Base-by-base conservation (phyloP, 129 eudicot species). In the Chrysanthemum seticuspe region DNA sequence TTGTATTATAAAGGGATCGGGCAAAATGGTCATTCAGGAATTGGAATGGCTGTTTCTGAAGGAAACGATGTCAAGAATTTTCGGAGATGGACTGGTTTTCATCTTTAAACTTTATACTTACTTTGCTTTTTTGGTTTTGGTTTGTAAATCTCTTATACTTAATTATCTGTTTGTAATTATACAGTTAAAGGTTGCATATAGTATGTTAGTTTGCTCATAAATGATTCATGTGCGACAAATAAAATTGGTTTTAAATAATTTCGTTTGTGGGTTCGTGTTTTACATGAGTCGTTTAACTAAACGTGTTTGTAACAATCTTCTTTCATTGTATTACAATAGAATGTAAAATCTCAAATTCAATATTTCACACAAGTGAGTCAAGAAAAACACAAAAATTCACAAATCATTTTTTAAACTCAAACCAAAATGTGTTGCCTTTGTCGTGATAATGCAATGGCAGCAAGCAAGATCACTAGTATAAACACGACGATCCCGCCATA, bases 1-100 rank as follows among this genome's bases (percentile, higher is more conserved):
- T 62, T 93, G 88, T 89, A 89, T 67, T 93, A 89, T 67, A 82
- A 79, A 77, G 98, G 98, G 58, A n/a, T 87, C 48, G 96, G 90
- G 18, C 53, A 72, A 62, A 79, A 44, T 44, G 90, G 95, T 10
- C 83, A 68, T 19, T 75, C 74, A 0, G 95, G 98, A 57, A 89
- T 93, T 40, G 98, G 98, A 61, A 65, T 93, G 95, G 96, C 98
- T 1, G 81, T 87, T 12, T 89, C 95, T 4, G 62, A 81, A 68
- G 98, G 92, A 10, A 82, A 75, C 29, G 87, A 89, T 13, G 59
- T 83, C 16, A 65, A 58, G 21, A 81, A 73, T 60, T 93, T 93
- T 49, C 70, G 77, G 34, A 84, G 92, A 75, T 87, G 87, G 83
- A 72, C 78, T 6, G 95, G 96, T 12, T 85, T 92, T 78, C 88